Evolutionary conservation across 179 eudicot species (phyloP).

Genomic region (Spinacia oleracea): DNA sequence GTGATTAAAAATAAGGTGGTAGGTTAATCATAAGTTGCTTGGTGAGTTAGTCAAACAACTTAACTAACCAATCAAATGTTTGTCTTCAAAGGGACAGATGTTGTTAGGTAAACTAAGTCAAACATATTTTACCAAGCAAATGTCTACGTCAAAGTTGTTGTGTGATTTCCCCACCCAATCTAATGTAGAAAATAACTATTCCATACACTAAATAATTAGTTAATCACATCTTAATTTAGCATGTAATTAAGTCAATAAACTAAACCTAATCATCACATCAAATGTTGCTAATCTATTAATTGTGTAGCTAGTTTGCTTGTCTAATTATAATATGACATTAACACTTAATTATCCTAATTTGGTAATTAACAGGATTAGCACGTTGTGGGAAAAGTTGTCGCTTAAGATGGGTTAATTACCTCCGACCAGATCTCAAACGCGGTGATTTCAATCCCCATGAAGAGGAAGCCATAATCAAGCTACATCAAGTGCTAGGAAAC

Average conservation of each 20-base stretch:
- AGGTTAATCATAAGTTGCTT: constrained; percentile 24
- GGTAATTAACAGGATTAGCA: constrained; percentile 47
- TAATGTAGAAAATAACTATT: constrained; percentile 10
- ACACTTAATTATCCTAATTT: not conserved
- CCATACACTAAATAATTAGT: not conserved
- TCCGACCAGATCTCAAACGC: constrained; percentile 69
- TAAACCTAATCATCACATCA: not conserved
- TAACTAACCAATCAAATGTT: constrained; percentile 21
- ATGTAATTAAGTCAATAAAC: not conserved
- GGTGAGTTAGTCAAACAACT: constrained; percentile 30
- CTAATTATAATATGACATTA: not conserved
- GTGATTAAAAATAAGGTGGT: constrained; percentile 3
- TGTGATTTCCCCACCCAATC: constrained; percentile 39
- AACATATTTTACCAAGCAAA: constrained; percentile 29
- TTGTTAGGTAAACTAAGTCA: constrained; percentile 36
- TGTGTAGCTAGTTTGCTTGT: constrained; percentile 4
- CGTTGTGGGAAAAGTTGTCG: constrained; percentile 94
- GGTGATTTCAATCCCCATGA: constrained; percentile 67
- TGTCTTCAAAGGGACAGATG: constrained; percentile 31
- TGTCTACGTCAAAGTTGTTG: constrained; percentile 41
- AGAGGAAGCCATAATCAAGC: constrained; percentile 62
- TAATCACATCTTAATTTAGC: not conserved
- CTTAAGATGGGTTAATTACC: constrained; percentile 84
- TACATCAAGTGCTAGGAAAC: constrained; percentile 64
- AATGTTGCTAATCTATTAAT: constrained; percentile 2